phyloP scores from a whole-genome alignment of 345 rosid genomes.

The Euphorbia pulcherrima region DNA sequence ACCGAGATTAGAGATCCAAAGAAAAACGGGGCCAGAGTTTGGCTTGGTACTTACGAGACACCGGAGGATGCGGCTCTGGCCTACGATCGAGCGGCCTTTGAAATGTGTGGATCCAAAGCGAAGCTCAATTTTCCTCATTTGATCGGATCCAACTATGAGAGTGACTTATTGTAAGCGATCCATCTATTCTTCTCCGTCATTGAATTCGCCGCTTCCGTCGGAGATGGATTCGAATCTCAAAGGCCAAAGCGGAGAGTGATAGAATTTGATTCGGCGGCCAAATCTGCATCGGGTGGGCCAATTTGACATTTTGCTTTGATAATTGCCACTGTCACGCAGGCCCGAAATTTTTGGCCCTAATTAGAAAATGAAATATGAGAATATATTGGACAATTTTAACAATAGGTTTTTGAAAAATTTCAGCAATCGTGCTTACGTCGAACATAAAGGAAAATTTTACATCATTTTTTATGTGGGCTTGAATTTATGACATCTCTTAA shows the following conservation, averaged over 20 bases:
- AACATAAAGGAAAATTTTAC: too few species aligned
- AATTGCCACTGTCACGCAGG: too few species aligned
- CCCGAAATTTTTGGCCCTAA: too few species aligned
- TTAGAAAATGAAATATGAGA: too few species aligned
- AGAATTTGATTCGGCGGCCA: not conserved
- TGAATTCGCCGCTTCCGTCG: not conserved
- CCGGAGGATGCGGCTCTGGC: constrained; percentile 54
- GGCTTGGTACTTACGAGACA: constrained; percentile 71
- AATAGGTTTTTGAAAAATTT: too few species aligned
- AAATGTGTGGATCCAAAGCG: constrained; percentile 38
- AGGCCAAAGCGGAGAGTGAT: not conserved
- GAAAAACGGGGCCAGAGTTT: constrained; percentile 55
- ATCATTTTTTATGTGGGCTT: too few species aligned
- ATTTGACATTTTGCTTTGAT: not conserved
- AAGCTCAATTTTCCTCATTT: constrained; percentile 36
- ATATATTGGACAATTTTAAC: too few species aligned
- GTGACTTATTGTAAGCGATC: constrained; percentile 12
- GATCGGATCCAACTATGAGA: constrained; percentile 21
- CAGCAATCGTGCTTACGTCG: too few species aligned
- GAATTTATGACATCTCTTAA: too few species aligned
- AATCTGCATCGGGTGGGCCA: not conserved
- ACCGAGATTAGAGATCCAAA: constrained; percentile 69
- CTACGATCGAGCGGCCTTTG: constrained; percentile 34
- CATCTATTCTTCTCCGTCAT: not conserved
- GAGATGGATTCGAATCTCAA: not conserved